Percentiles rank a stretch among this genome's conserved stretches.
Conservation (phyloP, 139 green algal species). For the Tetraselmis striata region DNA sequence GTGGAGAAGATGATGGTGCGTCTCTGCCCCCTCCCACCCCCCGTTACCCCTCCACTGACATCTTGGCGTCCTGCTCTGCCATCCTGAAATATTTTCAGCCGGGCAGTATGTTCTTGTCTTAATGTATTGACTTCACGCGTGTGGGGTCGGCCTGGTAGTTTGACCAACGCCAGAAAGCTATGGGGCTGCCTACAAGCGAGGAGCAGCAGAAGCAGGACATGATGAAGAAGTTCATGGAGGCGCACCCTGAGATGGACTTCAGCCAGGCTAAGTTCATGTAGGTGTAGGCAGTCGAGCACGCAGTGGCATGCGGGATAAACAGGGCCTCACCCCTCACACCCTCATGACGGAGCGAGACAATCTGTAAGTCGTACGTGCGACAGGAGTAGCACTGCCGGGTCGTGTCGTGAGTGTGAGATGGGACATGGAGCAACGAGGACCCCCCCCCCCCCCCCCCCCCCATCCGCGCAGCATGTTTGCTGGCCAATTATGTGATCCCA, state of each 20-base stretch:
- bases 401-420: no score
- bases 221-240: constrained; percentile 93
- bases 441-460: no score
- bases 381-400: no score
- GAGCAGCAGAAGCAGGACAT: constrained; percentile 88
- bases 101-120: neutral
- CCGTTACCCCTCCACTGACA: neutral
- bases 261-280: constrained; percentile 84
- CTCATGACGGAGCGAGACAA: no score
- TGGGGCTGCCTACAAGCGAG: constrained; percentile 90
- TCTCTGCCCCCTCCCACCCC: neutral
- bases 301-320: neutral
- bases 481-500: no score
- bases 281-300: neutral
- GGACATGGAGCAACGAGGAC: no score
- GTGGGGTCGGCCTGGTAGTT: constrained; percentile 60
- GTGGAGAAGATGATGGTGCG: constrained; percentile 88
- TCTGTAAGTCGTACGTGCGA: no score
- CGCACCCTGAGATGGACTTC: constrained; percentile 96
- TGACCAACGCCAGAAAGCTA: constrained; percentile 93
- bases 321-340: no score
- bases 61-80: no score
- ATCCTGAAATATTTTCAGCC: neutral
- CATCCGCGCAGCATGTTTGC: no score
- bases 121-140: neutral